Percentiles rank a stretch among this genome's conserved stretches.
Evolutionary conservation across 2,329 filamentous ascomycete genomes (phyloP).

Genomic region (Apiospora phragmitis): DNA sequence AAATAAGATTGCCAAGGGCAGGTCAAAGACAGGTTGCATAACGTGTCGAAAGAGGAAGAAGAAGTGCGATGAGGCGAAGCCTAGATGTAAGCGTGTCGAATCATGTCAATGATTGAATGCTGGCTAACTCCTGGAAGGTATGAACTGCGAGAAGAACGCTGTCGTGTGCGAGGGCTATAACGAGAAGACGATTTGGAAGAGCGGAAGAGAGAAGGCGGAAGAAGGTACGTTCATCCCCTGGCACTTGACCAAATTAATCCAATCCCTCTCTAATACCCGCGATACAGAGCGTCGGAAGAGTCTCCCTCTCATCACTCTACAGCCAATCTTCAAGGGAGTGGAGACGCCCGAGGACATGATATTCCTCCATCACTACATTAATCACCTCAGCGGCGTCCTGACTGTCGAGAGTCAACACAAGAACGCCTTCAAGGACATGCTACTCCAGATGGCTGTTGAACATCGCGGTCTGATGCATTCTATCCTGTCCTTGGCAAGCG

Average conservation of each 20-base stretch:
- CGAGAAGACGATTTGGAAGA: slow-evolving; percentile 83
- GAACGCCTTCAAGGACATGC: slow-evolving; percentile 83
- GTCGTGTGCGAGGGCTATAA: slow-evolving; percentile 90
- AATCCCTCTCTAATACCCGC: slow-evolving; percentile 19
- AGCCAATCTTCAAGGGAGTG: slow-evolving; percentile 74
- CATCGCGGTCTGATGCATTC: slow-evolving; percentile 89
- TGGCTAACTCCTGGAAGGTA: slow-evolving; percentile 50
- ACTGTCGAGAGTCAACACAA: slow-evolving; percentile 79
- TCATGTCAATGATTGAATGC: too few relatives aligned
- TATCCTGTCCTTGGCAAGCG: slow-evolving; percentile 79
- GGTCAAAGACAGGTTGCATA: slow-evolving; percentile 67
- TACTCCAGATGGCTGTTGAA: slow-evolving; percentile 78
- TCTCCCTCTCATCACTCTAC: slow-evolving; percentile 57
- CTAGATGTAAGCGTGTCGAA: slow-evolving; percentile 53
- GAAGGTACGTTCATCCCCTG: slow-evolving; percentile 50
- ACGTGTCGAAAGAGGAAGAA: slow-evolving; percentile 70
- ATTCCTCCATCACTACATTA: slow-evolving; percentile 82
- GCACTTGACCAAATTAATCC: slow-evolving; percentile 6
- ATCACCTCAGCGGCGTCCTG: slow-evolving; percentile 75
- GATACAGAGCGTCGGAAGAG: slow-evolving; percentile 49
- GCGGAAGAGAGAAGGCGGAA: slow-evolving; percentile 74
- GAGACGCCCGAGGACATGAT: slow-evolving; percentile 78
- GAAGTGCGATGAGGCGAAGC: slow-evolving; percentile 71
- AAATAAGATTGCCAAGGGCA: slow-evolving; percentile 75
- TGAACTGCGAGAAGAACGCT: slow-evolving; percentile 92